Evolutionary conservation across 2,329 filamentous ascomycete genomes (phyloP).

Genomic region (Colletotrichum gigasporum): DNA sequence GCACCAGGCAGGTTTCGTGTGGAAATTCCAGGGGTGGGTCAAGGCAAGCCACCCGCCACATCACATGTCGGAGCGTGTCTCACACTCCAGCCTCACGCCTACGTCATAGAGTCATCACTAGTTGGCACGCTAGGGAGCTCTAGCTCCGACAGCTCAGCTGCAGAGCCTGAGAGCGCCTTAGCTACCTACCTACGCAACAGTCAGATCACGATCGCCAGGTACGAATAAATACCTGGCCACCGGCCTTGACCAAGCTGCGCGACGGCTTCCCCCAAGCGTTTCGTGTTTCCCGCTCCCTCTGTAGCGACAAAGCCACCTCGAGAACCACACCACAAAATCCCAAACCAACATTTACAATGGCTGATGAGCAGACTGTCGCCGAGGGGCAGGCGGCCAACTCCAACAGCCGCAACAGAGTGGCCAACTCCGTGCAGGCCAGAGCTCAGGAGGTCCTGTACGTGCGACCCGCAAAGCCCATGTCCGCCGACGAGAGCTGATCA

Average conservation of each 20-base stretch:
- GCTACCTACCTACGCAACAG: constrained; percentile 14
- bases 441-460: constrained; percentile 61
- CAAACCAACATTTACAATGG: constrained; percentile 7
- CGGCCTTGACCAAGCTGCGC: background rate
- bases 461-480: background rate
- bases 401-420: constrained; percentile 38
- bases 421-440: constrained; percentile 51
- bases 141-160: constrained; percentile 9
- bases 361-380: constrained; percentile 17
- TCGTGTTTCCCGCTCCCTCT: background rate
- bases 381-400: constrained; percentile 16
- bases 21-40: too few relatives aligned
- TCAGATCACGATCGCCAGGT: constrained; percentile 23
- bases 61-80: background rate
- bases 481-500: constrained; percentile 15
- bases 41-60: too few relatives aligned
- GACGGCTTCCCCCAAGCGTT: background rate
- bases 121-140: constrained; percentile 23
- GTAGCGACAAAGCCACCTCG: background rate
- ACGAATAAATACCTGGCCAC: constrained; percentile 16
- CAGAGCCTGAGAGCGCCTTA: too few relatives aligned
- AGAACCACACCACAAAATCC: background rate
- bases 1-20: too few relatives aligned
- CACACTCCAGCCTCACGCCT: constrained; percentile 9
- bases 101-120: constrained; percentile 30